phyloP scores from a whole-genome alignment of 495 filamentous ascomycete genomes.

The Penicillium arizonense region DNA sequence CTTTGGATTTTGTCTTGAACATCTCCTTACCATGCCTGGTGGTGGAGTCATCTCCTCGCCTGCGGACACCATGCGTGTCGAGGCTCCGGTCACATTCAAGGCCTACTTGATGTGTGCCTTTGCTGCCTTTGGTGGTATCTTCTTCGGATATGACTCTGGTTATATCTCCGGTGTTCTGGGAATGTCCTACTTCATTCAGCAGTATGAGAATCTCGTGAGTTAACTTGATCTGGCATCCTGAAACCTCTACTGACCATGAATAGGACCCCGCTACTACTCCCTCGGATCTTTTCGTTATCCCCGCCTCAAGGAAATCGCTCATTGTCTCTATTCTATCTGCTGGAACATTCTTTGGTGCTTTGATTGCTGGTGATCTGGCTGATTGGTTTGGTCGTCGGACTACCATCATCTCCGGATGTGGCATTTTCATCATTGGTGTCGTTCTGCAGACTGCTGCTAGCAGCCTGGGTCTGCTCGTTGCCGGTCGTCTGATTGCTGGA shows the following conservation, averaged over 20 bases:
- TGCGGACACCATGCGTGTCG: slow-evolving; percentile 44
- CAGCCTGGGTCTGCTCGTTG: slow-evolving; percentile 55
- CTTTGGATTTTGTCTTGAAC: slow-evolving; percentile 1
- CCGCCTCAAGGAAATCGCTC: slow-evolving; percentile 53
- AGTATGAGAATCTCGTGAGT: slow-evolving; percentile 39
- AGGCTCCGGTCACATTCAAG: slow-evolving; percentile 62
- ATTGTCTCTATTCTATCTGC: slow-evolving; percentile 73
- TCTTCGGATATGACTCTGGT: slow-evolving; percentile 55
- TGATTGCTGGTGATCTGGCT: slow-evolving; percentile 67
- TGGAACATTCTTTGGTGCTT: slow-evolving; percentile 74
- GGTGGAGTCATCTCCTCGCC: slow-evolving; percentile 14
- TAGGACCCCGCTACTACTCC: slow-evolving; percentile 26
- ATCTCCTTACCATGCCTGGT: slow-evolving; percentile 17
- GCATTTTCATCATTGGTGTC: slow-evolving; percentile 63
- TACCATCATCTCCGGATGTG: slow-evolving; percentile 65
- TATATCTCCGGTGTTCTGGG: slow-evolving; percentile 54
- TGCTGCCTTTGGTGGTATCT: slow-evolving; percentile 59
- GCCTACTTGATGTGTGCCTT: slow-evolving; percentile 63
- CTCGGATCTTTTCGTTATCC: slow-evolving; percentile 38
- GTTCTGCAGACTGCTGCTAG: slow-evolving; percentile 58
- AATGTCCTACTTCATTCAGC: slow-evolving; percentile 50
- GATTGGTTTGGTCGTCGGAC: slow-evolving; percentile 66
- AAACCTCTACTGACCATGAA: background rate
- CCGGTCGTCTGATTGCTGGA: slow-evolving; percentile 69
- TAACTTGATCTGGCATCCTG: background rate